Evolutionary conservation across 331 rosid genomes (phyloP).

Genomic region (Phaseolus coccineus): DNA sequence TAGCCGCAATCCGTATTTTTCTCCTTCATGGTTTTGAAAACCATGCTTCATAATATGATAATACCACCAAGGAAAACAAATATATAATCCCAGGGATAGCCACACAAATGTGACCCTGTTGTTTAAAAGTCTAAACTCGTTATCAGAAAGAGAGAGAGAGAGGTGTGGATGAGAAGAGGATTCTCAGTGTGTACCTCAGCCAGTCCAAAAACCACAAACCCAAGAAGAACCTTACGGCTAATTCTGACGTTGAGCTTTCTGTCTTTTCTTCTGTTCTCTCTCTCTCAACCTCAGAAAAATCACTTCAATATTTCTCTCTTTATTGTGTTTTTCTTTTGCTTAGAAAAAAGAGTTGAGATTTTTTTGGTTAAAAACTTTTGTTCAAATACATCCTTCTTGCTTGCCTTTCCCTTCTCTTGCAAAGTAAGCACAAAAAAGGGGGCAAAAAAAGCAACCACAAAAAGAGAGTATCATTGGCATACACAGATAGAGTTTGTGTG

Average conservation of each 20-base stretch:
- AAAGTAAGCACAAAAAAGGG: constrained; percentile 55
- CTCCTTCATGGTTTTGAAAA: constrained; percentile 56
- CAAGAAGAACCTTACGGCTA: constrained; percentile 83
- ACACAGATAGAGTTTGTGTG: constrained; percentile 19
- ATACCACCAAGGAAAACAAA: constrained; percentile 53
- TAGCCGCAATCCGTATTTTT: constrained; percentile 40
- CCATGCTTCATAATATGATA: constrained; percentile 55
- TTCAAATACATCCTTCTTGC: constrained; percentile 50
- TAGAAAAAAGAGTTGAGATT: constrained; percentile 33
- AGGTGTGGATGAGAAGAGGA: constrained; percentile 61
- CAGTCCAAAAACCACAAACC: constrained; percentile 67
- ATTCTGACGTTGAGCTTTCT: constrained; percentile 91
- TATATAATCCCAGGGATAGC: constrained; percentile 50
- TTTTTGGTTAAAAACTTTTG: constrained; percentile 52
- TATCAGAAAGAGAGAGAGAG: constrained; percentile 33
- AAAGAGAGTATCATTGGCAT: constrained; percentile 61
- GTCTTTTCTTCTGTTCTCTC: constrained; percentile 77
- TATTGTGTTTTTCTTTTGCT: constrained; percentile 22
- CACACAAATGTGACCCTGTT: constrained; percentile 71
- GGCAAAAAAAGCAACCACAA: constrained; percentile 50
- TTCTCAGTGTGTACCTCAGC: constrained; percentile 51
- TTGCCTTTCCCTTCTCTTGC: constrained; percentile 61
- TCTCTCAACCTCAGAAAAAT: constrained; percentile 51
- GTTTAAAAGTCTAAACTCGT: constrained; percentile 35
- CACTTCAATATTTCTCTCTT: constrained; percentile 34